Percentiles rank a stretch among this genome's conserved stretches.
Evolutionary conservation across 306 rosid species (phyloP).

Genomic region (Castanospermum australe): DNA sequence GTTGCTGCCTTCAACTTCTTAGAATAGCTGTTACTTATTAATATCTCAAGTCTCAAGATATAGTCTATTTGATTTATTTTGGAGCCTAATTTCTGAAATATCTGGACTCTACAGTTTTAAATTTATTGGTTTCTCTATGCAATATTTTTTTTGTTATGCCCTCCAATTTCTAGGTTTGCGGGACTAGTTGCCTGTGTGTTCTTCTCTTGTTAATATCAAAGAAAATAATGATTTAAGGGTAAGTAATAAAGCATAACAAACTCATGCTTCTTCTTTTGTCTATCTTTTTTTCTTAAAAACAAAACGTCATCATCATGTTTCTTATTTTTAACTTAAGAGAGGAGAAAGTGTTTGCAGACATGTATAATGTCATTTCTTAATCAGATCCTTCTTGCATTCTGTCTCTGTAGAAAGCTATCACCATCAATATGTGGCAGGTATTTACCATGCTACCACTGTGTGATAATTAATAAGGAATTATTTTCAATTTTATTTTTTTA

Average conservation of each 20-base stretch:
- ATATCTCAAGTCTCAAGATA: neutral
- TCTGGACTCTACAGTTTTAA: neutral
- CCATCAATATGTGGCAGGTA: constrained; percentile 1
- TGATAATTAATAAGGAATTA: neutral
- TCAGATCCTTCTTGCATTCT: neutral
- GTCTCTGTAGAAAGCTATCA: neutral
- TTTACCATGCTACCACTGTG: neutral
- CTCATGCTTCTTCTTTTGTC: neutral
- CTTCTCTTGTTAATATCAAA: constrained; percentile 4
- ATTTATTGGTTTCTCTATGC: neutral
- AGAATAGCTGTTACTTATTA: neutral
- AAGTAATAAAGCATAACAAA: neutral
- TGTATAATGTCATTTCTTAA: neutral
- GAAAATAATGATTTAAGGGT: neutral
- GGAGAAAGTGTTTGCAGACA: neutral
- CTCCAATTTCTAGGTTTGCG: neutral
- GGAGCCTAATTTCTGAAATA: neutral
- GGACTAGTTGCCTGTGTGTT: neutral
- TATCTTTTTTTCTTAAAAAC: neutral
- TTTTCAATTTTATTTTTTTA: neutral
- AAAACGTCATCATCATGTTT: neutral
- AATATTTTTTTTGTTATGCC: neutral
- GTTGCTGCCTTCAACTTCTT: neutral
- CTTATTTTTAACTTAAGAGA: neutral
- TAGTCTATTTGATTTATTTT: neutral